Evolutionary conservation across 2,329 filamentous ascomycete genomes (phyloP).

Genomic region (Verticillium albo-atrum): DNA sequence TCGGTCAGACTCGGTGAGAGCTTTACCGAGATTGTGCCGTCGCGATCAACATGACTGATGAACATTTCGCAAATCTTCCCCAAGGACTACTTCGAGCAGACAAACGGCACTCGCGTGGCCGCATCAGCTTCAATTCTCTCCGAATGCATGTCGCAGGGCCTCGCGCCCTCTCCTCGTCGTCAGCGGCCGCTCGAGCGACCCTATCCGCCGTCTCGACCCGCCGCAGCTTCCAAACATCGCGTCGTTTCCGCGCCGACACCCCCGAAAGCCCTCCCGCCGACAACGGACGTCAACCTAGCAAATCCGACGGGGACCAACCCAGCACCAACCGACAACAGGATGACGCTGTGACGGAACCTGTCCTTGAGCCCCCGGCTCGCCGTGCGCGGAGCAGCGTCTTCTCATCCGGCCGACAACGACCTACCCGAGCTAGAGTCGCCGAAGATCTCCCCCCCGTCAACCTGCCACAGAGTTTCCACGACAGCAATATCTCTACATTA

Average conservation of each 20-base stretch:
- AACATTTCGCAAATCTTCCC: neutral
- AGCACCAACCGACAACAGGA: conserved; percentile 5
- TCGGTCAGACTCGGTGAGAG: neutral
- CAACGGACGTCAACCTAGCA: conserved; percentile 10
- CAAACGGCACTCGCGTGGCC: neutral
- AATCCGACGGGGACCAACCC: conserved; percentile 9
- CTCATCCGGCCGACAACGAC: conserved; percentile 24
- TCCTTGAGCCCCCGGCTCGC: neutral
- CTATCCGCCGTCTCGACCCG: neutral
- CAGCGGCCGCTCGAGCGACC: conserved; percentile 9
- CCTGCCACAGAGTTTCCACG: conserved; percentile 54
- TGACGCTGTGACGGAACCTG: neutral
- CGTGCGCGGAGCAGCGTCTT: conserved; percentile 9
- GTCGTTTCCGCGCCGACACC: conserved; percentile 6
- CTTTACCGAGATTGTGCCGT: neutral
- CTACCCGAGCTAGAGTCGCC: conserved; percentile 25
- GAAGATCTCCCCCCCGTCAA: conserved; percentile 45
- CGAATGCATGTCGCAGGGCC: conserved; percentile 21
- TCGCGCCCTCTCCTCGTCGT: conserved; percentile 15
- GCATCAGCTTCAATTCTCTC: conserved; percentile 1
- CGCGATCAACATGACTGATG: neutral
- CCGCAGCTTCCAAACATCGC: conserved; percentile 12
- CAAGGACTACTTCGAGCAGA: neutral
- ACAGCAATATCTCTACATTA: conserved; percentile 40
- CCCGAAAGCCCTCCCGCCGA: conserved; percentile 8